Conservation (phyloP, 352 stramenopile genomes). For the Pythium biforme region DNA sequence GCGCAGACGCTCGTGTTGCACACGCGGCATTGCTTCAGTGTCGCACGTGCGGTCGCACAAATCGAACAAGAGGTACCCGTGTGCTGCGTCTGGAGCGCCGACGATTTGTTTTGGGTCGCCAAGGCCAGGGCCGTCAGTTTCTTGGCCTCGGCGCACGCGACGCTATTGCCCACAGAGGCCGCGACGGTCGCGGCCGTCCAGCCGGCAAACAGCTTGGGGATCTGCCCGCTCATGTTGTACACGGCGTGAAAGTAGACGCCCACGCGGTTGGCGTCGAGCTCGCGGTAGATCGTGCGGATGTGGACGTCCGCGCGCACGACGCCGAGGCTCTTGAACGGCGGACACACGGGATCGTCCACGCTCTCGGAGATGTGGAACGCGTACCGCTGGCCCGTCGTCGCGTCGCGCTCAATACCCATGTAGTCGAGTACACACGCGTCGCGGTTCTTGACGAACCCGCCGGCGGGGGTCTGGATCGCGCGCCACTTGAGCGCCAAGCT, state of each 20-base stretch:
- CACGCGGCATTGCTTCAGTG: no score
- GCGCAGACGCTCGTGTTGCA: no score
- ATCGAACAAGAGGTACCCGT: no score
- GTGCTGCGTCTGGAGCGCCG: not conserved
- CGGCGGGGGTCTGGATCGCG: conserved; percentile 1
- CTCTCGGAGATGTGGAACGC: conserved; percentile 36
- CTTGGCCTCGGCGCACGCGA: conserved; percentile 29
- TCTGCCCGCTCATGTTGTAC: conserved; percentile 24
- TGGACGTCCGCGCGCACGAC: conserved; percentile 13
- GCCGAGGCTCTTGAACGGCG: not conserved
- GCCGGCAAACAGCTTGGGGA: conserved; percentile 20
- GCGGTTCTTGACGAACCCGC: conserved; percentile 26
- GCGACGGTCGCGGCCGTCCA: conserved; percentile 21
- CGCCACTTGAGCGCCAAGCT: conserved; percentile 22
- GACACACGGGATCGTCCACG: conserved; percentile 27
- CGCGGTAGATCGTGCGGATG: conserved; percentile 9
- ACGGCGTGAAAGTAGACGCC: conserved; percentile 28
- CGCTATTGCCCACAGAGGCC: conserved; percentile 25
- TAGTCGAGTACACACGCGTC: conserved; percentile 49
- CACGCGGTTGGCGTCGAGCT: conserved; percentile 21
- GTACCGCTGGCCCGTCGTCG: conserved; percentile 33
- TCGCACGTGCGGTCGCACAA: no score
- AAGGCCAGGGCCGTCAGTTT: conserved; percentile 21
- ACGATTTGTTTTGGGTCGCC: not conserved
- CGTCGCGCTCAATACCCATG: conserved; percentile 34